Conservation (phyloP, 2,329 filamentous ascomycete genomes). For the Xylogone sp. region DNA sequence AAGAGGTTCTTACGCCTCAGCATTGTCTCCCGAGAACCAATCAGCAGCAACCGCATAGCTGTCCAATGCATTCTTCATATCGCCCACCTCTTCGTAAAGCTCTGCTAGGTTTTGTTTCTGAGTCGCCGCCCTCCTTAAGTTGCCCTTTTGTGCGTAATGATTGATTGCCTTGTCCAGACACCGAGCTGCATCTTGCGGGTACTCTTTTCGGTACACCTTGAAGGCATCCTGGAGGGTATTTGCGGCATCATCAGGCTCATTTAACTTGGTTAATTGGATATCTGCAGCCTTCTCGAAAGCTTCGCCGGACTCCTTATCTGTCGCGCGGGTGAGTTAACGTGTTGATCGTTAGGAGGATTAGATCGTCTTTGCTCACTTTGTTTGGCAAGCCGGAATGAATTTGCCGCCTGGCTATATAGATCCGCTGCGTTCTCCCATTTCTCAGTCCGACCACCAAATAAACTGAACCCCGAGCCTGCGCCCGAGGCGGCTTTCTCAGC, state of each 20-base stretch:
- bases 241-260: slow-evolving; percentile 88
- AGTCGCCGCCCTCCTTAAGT: slow-evolving; percentile 84
- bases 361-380: slow-evolving; percentile 50
- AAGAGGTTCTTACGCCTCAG: slow-evolving; percentile 64
- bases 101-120: slow-evolving; percentile 89
- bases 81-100: slow-evolving; percentile 79
- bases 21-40: slow-evolving; percentile 88
- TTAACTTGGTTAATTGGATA: slow-evolving; percentile 76
- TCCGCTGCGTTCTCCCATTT: slow-evolving; percentile 90
- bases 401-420: slow-evolving; percentile 81
- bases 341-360: neutral
- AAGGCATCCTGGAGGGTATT: slow-evolving; percentile 87
- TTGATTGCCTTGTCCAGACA: slow-evolving; percentile 76
- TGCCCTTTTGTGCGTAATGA: slow-evolving; percentile 85
- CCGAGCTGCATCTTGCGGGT: slow-evolving; percentile 76
- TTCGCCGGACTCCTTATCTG: slow-evolving; percentile 80
- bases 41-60: slow-evolving; percentile 81
- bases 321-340: slow-evolving; percentile 5
- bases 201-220: slow-evolving; percentile 87
- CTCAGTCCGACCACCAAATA: slow-evolving; percentile 79
- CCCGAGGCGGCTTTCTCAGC: slow-evolving; percentile 79
- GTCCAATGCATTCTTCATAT: slow-evolving; percentile 73
- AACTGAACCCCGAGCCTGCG: slow-evolving; percentile 77
- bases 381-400: slow-evolving; percentile 86
- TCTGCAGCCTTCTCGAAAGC: slow-evolving; percentile 84